These are phyloP conservation scores for Kazachstania africana DNA, from an alignment of 805 yeast species.

Conservation along the genomic window DNA sequence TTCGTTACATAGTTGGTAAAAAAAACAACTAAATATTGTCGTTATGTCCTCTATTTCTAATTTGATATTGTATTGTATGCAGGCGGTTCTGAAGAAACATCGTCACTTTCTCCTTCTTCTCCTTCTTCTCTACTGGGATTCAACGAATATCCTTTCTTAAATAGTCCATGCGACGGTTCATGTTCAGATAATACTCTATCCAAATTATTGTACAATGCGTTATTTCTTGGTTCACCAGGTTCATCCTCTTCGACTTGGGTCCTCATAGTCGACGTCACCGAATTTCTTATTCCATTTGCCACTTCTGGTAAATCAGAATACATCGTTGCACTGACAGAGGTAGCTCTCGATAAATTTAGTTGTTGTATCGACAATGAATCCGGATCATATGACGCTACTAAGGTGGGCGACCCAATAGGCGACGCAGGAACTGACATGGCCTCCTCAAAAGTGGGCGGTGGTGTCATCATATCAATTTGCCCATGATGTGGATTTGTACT, in stretches of 20 bases:
- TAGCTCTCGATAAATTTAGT: slow-evolving; percentile 13
- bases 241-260: neutral
- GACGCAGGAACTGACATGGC: slow-evolving; percentile 39
- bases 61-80: too few species aligned
- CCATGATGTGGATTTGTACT: neutral
- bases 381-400: slow-evolving; percentile 9
- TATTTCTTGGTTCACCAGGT: too few species aligned
- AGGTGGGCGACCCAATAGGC: slow-evolving; percentile 21
- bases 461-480: slow-evolving; percentile 13
- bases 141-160: too few species aligned
- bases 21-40: too few species aligned
- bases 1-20: neutral
- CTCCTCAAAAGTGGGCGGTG: slow-evolving; percentile 53
- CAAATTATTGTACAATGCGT: slow-evolving; percentile 10
- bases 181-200: slow-evolving; percentile 6
- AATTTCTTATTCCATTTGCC: neutral
- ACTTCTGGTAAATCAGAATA: too few species aligned
- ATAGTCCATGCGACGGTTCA: too few species aligned
- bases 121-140: too few species aligned
- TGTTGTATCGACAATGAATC: slow-evolving; percentile 14
- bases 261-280: neutral
- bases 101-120: too few species aligned
- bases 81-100: too few species aligned
- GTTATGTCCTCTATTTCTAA: too few species aligned
- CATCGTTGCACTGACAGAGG: slow-evolving; percentile 15